Evolutionary conservation across 2,329 filamentous ascomycete species (phyloP).

Genomic region (Pestalotiopsis sp.): DNA sequence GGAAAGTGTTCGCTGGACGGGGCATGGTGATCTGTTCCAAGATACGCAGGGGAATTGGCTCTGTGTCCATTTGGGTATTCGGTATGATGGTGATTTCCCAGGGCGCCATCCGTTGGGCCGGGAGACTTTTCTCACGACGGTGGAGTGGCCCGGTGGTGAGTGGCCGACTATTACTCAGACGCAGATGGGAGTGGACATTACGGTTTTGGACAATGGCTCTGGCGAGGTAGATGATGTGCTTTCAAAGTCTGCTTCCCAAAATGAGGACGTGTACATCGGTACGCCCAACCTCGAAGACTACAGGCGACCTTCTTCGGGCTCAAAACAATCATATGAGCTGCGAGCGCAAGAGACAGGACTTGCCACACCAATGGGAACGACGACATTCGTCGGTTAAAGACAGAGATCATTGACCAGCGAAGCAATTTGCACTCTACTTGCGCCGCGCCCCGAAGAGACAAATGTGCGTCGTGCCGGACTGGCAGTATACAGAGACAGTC

Average conservation of each 20-base stretch:
- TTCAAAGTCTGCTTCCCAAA: background rate
- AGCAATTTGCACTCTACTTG: background rate
- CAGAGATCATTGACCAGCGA: background rate
- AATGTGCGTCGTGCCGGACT: background rate
- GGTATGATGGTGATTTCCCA: background rate
- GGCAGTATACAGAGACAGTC: background rate
- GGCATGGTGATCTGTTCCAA: slow-evolving; percentile 34
- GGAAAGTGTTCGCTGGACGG: slow-evolving; percentile 31
- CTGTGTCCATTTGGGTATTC: slow-evolving; percentile 24
- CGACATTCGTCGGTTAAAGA: background rate
- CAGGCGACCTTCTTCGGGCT: background rate
- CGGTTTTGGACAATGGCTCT: background rate
- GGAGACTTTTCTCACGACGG: background rate
- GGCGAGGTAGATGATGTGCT: fast-evolving
- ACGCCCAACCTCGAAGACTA: background rate
- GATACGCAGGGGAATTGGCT: slow-evolving; percentile 43
- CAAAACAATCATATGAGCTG: background rate
- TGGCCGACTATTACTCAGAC: background rate
- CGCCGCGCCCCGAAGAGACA: background rate
- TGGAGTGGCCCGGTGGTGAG: background rate
- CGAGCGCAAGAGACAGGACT: background rate
- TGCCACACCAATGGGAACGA: background rate
- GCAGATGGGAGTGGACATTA: background rate
- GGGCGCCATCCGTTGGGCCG: background rate
- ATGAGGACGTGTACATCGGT: background rate